Evolutionary conservation across 768 basidiomycete genomes (phyloP).

Genomic region (Boletus fagicola): DNA sequence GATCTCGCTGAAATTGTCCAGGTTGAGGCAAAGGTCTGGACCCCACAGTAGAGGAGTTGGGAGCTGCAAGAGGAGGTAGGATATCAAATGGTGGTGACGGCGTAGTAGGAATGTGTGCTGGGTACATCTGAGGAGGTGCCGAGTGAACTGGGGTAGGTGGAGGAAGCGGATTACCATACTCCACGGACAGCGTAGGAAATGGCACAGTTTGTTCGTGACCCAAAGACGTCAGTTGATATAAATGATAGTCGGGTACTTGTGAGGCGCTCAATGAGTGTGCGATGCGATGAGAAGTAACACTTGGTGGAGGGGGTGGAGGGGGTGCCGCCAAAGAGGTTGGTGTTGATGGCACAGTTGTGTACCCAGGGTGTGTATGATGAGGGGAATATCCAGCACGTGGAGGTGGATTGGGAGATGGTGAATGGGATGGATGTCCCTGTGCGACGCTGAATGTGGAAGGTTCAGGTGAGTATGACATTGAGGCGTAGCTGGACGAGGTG

Average conservation of each 20-base stretch:
- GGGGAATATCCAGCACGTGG: slow-evolving; percentile 20
- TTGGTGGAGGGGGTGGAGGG: slow-evolving; percentile 10
- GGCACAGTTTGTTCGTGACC: slow-evolving; percentile 21
- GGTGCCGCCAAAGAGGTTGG: slow-evolving; percentile 3
- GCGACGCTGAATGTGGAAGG: slow-evolving; percentile 32
- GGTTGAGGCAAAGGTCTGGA: slow-evolving; percentile 35
- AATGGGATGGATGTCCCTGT: slow-evolving; percentile 42
- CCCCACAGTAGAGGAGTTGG: slow-evolving; percentile 11
- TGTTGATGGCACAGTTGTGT: slow-evolving; percentile 10
- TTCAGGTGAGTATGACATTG: slow-evolving; percentile 36
- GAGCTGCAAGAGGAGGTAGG: slow-evolving; percentile 2
- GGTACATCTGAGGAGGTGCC: slow-evolving; percentile 27
- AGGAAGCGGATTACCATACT: slow-evolving; percentile 18
- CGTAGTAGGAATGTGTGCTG: slow-evolving; percentile 14
- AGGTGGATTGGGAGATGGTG: slow-evolving; percentile 22
- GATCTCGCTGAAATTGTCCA: slow-evolving; percentile 31
- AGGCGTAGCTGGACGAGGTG: slow-evolving; percentile 37
- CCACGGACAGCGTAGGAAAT: slow-evolving; percentile 29
- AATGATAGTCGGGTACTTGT: slow-evolving; percentile 26
- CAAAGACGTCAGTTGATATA: slow-evolving; percentile 20
- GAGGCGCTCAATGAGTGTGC: slow-evolving; percentile 31
- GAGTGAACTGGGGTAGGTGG: slow-evolving; percentile 25
- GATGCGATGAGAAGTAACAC: slow-evolving; percentile 18
- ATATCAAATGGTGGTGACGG: slow-evolving; percentile 29
- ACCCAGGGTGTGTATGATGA: slow-evolving; percentile 16